phyloP scores from a whole-genome alignment of 2,329 filamentous ascomycete genomes.

The Daldinia sp. region DNA sequence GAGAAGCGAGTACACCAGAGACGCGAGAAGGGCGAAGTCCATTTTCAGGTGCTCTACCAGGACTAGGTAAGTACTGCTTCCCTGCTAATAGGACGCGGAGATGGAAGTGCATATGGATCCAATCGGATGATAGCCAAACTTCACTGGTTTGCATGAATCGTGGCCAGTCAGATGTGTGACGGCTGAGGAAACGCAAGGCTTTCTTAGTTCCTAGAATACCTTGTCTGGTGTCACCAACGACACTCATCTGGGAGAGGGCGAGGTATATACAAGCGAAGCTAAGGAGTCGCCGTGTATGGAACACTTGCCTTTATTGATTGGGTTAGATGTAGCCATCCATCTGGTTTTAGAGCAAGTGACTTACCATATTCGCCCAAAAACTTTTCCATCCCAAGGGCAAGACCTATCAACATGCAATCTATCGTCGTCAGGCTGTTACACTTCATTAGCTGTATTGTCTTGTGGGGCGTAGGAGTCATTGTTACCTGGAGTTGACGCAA shows the following conservation, averaged over 20 bases:
- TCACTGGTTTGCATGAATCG: conserved; percentile 34
- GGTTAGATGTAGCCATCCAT: conserved; percentile 1
- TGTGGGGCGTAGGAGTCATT: background rate
- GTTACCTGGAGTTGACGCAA: conserved; percentile 33
- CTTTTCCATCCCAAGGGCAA: conserved; percentile 36
- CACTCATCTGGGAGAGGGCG: conserved; percentile 28
- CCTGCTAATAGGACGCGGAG: conserved; percentile 33
- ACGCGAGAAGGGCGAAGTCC: conserved; percentile 35
- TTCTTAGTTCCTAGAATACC: conserved; percentile 30
- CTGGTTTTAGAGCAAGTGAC: background rate
- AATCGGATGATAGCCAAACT: conserved; percentile 33
- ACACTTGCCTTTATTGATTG: conserved; percentile 29
- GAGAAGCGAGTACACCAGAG: conserved; percentile 26
- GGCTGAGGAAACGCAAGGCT: conserved; percentile 28
- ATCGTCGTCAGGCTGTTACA: conserved; percentile 25
- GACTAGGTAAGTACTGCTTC: conserved; percentile 19
- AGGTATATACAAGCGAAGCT: conserved; percentile 38
- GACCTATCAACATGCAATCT: conserved; percentile 21
- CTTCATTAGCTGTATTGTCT: conserved; percentile 10
- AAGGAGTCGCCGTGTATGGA: conserved; percentile 28
- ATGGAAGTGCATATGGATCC: conserved; percentile 37
- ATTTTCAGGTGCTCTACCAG: conserved; percentile 7
- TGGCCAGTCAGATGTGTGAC: conserved; percentile 32
- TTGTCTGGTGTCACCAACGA: conserved; percentile 26
- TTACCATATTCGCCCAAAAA: conserved; percentile 34